Percentiles rank a stretch among this genome's conserved stretches.
Evolutionary conservation across 352 stramenopile species (phyloP).

Genomic region (Globisporangium viniferum): DNA sequence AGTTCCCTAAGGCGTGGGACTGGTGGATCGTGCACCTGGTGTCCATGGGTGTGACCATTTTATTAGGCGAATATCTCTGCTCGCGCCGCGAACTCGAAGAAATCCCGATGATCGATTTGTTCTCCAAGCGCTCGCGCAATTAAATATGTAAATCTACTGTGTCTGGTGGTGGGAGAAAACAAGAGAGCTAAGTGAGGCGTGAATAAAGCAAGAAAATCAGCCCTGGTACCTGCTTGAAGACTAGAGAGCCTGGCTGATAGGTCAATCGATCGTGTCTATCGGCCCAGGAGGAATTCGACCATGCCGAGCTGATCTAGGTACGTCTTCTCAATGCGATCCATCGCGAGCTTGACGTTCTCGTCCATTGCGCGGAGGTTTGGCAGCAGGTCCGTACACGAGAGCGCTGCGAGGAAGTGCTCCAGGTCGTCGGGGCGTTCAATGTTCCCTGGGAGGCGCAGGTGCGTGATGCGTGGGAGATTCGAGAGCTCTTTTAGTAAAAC

Average conservation of each 20-base stretch:
- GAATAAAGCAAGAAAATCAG: background rate
- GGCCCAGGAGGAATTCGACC: slow-evolving; percentile 54
- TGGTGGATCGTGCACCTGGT: slow-evolving; percentile 84
- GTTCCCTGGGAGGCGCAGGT: slow-evolving; percentile 56
- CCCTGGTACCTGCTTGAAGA: background rate
- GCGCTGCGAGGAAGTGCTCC: slow-evolving; percentile 65
- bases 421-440: slow-evolving; percentile 72
- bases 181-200: background rate
- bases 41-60: slow-evolving; percentile 66
- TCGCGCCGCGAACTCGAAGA: slow-evolving; percentile 84
- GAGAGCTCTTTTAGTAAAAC: slow-evolving; percentile 59
- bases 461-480: slow-evolving; percentile 49
- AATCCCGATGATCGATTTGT: slow-evolving; percentile 87
- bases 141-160: slow-evolving; percentile 21
- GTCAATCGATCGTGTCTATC: slow-evolving; percentile 1
- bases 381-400: slow-evolving; percentile 52
- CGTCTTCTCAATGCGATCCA: slow-evolving; percentile 67
- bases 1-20: slow-evolving; percentile 83
- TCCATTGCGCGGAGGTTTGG: slow-evolving; percentile 54
- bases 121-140: slow-evolving; percentile 62
- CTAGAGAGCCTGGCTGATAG: background rate
- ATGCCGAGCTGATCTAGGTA: slow-evolving; percentile 73
- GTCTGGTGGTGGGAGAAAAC: background rate
- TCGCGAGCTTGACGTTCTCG: slow-evolving; percentile 47
- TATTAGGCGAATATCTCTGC: slow-evolving; percentile 88